Evolutionary conservation across 2,329 filamentous ascomycete genomes (phyloP), one percentile per base, ranked within the genome.

Genomic region (Hymenoscyphus occultus): DNA sequence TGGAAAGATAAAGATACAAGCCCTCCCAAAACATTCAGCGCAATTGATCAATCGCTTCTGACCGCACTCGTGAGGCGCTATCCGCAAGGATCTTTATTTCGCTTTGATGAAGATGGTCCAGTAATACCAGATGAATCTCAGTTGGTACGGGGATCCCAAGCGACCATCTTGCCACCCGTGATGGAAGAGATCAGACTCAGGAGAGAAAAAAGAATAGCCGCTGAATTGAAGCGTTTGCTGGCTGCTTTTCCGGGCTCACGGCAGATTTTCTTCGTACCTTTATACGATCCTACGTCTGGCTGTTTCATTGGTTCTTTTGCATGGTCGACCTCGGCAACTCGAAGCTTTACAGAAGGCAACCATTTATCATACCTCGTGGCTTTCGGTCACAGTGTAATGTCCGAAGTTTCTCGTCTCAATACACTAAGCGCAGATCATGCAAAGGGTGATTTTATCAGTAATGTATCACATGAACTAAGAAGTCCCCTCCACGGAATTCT

Each of bases 401-500:
- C 79, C 13, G 82, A 86, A 66, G 74, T 85, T 1, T 79, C 80
- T 1, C 78, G 82, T 19, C 76, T 85, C 39, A 81, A 85, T 61
- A 81, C 81, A 1, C 71, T 81, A 10, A 79, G 79, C 35, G 80
- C 78, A 7, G 79, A 82, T 63, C 77, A 76, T 7, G 81, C 82
- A 19, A 86, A 86, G 69, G 80, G 80, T 0, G 83, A 83, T 5
- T 85, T 86, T 64, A 84, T 86, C 40, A 82, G 81, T 1, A 84
- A 80, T 32, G 84, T 86, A 66, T 84, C 81, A 54, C 84, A 86
- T 69, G 84, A 86, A 62, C 72, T 86, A 3, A 77, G 84, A 51
- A 84, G 80, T 7, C 84, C 84, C 0, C 72, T 86, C 1, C 83
- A 86, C 64, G 84, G 83, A 1, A 84, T 86, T 60, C 71, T 85